These are phyloP conservation scores for Gypsophila paniculata DNA, from an alignment of 179 eudicot species.

Conservation along the genomic window DNA sequence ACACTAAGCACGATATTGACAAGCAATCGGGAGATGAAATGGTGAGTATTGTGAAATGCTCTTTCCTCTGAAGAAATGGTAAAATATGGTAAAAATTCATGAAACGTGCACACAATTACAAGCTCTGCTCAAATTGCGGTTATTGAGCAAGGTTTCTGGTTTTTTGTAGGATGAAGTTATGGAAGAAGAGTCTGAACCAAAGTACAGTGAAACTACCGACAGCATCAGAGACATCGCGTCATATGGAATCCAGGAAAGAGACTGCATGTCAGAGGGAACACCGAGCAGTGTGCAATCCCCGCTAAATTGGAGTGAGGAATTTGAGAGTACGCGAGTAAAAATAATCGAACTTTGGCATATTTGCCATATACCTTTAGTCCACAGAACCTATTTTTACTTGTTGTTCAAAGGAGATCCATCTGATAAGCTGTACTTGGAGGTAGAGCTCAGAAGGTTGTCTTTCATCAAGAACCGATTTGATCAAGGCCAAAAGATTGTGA, in stretches of 20 bases:
- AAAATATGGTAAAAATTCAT: too few species aligned
- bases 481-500: constrained; percentile 48
- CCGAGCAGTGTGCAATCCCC: constrained; percentile 28
- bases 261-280: constrained; percentile 29
- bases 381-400: constrained; percentile 73
- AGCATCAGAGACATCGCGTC: constrained; percentile 25
- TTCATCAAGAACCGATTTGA: constrained; percentile 58
- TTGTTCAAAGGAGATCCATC: constrained; percentile 81
- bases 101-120: not conserved
- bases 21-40: constrained; percentile 30
- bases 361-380: constrained; percentile 66
- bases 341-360: constrained; percentile 78
- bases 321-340: constrained; percentile 46
- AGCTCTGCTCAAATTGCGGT: not conserved
- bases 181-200: constrained; percentile 31
- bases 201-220: constrained; percentile 23
- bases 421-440: constrained; percentile 78
- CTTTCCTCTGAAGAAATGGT: not conserved
- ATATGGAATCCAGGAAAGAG: constrained; percentile 26
- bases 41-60: constrained; percentile 32
- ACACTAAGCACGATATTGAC: constrained; percentile 29
- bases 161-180: constrained; percentile 22
- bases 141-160: constrained; percentile 10
- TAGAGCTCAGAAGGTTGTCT: constrained; percentile 68
- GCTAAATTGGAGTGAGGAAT: constrained; percentile 45